Evolutionary conservation across 495 filamentous ascomycete species (phyloP).

Genomic region (Entonaema liquescens): DNA sequence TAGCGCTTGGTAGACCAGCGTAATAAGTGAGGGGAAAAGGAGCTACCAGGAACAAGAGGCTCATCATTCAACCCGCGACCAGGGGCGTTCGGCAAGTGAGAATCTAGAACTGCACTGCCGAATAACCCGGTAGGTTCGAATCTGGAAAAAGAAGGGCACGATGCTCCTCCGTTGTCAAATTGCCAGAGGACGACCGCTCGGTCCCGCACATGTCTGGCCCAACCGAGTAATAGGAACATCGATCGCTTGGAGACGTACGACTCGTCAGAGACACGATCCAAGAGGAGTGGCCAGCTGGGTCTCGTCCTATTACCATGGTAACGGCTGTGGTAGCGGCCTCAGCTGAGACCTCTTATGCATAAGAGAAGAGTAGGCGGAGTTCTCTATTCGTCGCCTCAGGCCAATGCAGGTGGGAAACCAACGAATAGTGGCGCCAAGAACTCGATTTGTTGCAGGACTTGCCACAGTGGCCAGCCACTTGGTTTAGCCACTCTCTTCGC

Average conservation of each 20-base stretch:
- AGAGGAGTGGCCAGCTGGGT: constrained; percentile 25
- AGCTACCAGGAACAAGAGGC: constrained; percentile 15
- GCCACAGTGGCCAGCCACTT: constrained; percentile 37
- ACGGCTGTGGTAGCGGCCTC: constrained; percentile 24
- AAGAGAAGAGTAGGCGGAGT: constrained; percentile 20
- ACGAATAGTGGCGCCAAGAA: constrained; percentile 31
- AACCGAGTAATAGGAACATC: constrained; percentile 37
- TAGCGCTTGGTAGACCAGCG: constrained; percentile 28
- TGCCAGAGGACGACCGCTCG: constrained; percentile 18
- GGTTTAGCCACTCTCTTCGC: not conserved
- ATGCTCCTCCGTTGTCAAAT: constrained; percentile 17
- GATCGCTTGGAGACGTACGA: constrained; percentile 36
- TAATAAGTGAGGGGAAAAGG: constrained; percentile 33
- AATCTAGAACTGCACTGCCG: constrained; percentile 38
- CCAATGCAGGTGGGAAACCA: constrained; percentile 17
- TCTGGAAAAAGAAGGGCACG: constrained; percentile 33
- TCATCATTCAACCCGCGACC: constrained; percentile 28
- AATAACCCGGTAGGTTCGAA: constrained; percentile 30
- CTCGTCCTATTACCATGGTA: constrained; percentile 33
- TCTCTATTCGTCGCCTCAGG: constrained; percentile 34
- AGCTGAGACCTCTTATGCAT: constrained; percentile 35
- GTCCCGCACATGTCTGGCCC: constrained; percentile 34
- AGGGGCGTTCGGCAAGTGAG: constrained; percentile 36
- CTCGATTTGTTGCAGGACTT: constrained; percentile 31
- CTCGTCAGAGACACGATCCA: constrained; percentile 17